phyloP scores from a whole-genome alignment of 164 flowering plant species.

The Annona squamosa region DNA sequence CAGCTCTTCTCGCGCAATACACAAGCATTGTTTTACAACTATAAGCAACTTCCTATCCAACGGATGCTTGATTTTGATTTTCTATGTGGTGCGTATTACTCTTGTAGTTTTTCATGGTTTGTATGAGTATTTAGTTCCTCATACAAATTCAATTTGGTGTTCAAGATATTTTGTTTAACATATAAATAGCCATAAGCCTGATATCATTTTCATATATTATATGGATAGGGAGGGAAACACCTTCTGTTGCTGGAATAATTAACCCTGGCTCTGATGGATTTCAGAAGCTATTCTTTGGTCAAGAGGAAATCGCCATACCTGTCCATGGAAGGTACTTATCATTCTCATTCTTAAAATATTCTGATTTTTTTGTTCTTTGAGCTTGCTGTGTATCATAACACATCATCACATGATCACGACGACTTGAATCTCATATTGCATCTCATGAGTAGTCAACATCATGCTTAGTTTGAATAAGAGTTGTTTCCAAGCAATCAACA shows the following conservation, averaged over 20 bases:
- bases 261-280: conserved; percentile 97
- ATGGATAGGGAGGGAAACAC: conserved; percentile 80
- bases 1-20: conserved; percentile 87
- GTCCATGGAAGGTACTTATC: conserved; percentile 73
- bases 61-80: conserved; percentile 99
- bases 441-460: no score
- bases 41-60: conserved; percentile 94
- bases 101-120: neutral
- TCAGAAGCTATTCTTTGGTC: conserved; percentile 97
- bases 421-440: no score
- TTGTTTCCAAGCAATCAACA: no score
- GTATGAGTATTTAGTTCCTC: neutral
- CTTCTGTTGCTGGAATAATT: conserved; percentile 95
- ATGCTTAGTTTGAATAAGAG: no score
- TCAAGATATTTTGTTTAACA: neutral
- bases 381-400: neutral
- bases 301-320: conserved; percentile 97
- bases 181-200: neutral
- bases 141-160: neutral
- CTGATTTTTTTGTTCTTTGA: neutral
- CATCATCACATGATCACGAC: neutral
- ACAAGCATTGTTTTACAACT: conserved; percentile 93
- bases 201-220: conserved; percentile 7
- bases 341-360: neutral
- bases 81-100: conserved; percentile 63